Conservation (phyloP, 164 flowering plant species). For the Vitis rupestris region DNA sequence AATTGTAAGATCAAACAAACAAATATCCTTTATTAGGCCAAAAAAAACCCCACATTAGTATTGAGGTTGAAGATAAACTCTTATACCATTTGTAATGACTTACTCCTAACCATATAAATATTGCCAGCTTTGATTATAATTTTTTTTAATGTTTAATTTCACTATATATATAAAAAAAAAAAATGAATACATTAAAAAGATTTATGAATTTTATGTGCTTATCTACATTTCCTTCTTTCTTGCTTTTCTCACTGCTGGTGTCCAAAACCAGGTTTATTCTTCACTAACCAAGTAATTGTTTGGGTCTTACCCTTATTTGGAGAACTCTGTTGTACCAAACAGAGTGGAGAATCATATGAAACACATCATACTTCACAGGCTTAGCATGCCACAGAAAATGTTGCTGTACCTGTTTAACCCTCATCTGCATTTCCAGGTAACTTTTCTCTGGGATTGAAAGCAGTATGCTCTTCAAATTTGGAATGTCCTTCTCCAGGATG, state of each 20-base stretch:
- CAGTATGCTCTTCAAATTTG: conserved; percentile 62
- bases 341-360: conserved; percentile 56
- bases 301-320: conserved; percentile 4
- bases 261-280: not conserved
- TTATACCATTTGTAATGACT: too few species aligned
- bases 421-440: conserved; percentile 46
- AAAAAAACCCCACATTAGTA: too few species aligned
- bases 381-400: conserved; percentile 52
- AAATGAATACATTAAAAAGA: too few species aligned
- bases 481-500: conserved; percentile 63
- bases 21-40: too few species aligned
- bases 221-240: not conserved
- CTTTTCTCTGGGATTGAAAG: conserved; percentile 46
- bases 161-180: too few species aligned
- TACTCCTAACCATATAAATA: too few species aligned
- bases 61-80: too few species aligned
- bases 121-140: too few species aligned
- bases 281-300: conserved; percentile 3
- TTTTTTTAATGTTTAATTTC: too few species aligned
- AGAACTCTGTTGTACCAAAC: conserved; percentile 49
- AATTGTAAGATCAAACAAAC: too few species aligned
- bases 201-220: too few species aligned
- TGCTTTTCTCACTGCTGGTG: too few species aligned
- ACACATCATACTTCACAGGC: conserved; percentile 49
- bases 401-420: conserved; percentile 57